These are phyloP conservation scores for Fusarium udum DNA, from an alignment of 2,329 filamentous ascomycete genomes.

Conservation along the genomic window DNA sequence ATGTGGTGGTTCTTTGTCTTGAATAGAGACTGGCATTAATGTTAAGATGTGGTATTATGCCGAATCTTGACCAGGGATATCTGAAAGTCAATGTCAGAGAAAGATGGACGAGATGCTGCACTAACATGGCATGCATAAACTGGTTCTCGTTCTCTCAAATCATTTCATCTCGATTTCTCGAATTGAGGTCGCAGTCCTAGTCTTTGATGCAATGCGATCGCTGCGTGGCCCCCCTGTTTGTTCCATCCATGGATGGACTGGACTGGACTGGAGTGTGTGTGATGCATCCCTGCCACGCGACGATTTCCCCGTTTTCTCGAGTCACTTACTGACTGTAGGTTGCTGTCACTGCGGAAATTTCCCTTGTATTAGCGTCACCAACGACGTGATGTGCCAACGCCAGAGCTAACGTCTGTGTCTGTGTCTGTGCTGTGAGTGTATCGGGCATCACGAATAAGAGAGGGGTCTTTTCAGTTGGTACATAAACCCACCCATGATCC, in stretches of 20 bases:
- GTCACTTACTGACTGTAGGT: not conserved
- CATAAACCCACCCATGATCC: conserved; percentile 22
- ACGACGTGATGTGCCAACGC: not conserved
- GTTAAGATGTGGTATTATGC: conserved; percentile 14
- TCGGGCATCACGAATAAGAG: not conserved
- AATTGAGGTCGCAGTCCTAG: conserved; percentile 6
- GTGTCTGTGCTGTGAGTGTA: not conserved
- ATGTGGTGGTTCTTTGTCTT: conserved; percentile 18
- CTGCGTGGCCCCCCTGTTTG: conserved; percentile 28
- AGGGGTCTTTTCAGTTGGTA: not conserved
- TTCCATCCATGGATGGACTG: not conserved
- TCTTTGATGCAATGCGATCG: conserved; percentile 28
- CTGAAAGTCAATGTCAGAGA: not conserved
- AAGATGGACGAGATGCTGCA: conserved; percentile 3
- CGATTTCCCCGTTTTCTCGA: conserved; percentile 1
- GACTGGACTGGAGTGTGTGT: not conserved
- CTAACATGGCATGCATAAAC: conserved; percentile 2
- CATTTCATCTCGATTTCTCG: conserved; percentile 6
- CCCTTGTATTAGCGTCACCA: conserved; percentile 15
- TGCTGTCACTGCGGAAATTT: conserved; percentile 16
- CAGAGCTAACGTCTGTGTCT: not conserved
- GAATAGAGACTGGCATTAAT: conserved; percentile 7
- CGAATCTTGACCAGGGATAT: not conserved
- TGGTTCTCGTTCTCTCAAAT: not conserved
- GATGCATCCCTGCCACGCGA: conserved; percentile 26